Conservation (phyloP, 2,329 filamentous ascomycete genomes). For the Fusarium fracticaudum region DNA sequence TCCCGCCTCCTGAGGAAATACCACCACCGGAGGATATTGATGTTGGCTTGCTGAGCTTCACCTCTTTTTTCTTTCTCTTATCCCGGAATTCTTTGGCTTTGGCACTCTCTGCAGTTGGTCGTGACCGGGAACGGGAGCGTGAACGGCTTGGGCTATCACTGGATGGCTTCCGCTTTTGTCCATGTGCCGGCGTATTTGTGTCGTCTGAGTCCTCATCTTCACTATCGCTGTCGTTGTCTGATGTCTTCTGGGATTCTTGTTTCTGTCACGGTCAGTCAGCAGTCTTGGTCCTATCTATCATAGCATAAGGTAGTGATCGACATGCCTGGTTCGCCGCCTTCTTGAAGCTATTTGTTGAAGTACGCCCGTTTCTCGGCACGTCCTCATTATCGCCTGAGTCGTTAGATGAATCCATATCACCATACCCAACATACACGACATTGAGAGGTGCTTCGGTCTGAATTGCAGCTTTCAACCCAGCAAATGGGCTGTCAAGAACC, state of each 20-base stretch:
- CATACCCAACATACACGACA: slow-evolving; percentile 68
- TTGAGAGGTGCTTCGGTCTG: slow-evolving; percentile 55
- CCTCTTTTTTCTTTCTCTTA: slow-evolving; percentile 70
- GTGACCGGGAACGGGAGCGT: slow-evolving; percentile 46
- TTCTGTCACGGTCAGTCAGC: slow-evolving; percentile 32
- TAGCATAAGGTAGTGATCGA: not conserved
- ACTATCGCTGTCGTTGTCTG: slow-evolving; percentile 39
- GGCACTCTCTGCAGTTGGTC: slow-evolving; percentile 39
- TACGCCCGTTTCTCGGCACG: slow-evolving; percentile 47
- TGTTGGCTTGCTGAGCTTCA: slow-evolving; percentile 70
- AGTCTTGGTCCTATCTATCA: not conserved
- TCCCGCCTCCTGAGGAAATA: slow-evolving; percentile 58
- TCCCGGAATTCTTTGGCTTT: slow-evolving; percentile 63
- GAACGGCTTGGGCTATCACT: slow-evolving; percentile 45
- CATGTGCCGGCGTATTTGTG: slow-evolving; percentile 35
- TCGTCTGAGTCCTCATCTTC: slow-evolving; percentile 42
- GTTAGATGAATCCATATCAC: slow-evolving; percentile 57
- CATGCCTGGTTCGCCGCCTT: slow-evolving; percentile 43
- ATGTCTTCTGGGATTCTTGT: slow-evolving; percentile 13
- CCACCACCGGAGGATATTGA: slow-evolving; percentile 59
- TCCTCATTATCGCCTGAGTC: slow-evolving; percentile 51
- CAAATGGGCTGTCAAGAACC: slow-evolving; percentile 68
- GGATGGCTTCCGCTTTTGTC: slow-evolving; percentile 43
- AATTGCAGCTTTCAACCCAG: slow-evolving; percentile 39
- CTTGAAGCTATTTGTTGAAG: slow-evolving; percentile 48